phyloP scores from a whole-genome alignment of 441 rosid genomes.

The Hura crepitans region DNA sequence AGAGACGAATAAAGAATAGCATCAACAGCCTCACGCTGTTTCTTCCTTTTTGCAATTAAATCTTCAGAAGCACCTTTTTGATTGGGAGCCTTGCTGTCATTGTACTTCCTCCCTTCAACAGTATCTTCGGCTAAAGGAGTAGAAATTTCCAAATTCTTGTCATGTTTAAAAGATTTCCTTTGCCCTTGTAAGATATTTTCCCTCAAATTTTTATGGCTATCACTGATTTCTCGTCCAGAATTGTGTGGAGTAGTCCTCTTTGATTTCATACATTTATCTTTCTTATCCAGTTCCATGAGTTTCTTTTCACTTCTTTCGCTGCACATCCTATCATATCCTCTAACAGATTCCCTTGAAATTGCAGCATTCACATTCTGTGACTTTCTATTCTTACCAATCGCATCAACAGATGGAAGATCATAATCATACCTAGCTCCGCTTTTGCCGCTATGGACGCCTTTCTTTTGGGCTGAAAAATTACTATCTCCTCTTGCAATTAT shows the following conservation, averaged over 20 bases:
- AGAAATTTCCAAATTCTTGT: conserved; percentile 30
- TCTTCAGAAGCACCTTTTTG: conserved; percentile 41
- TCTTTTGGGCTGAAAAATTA: conserved; percentile 28
- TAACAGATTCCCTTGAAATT: conserved; percentile 19
- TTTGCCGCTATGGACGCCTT: conserved; percentile 31
- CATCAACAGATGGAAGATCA: conserved; percentile 32
- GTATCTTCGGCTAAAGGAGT: conserved; percentile 33
- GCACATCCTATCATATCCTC: conserved; percentile 30
- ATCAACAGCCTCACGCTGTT: conserved; percentile 83
- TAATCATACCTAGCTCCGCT: conserved; percentile 34
- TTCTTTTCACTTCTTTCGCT: conserved; percentile 32
- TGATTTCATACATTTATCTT: conserved; percentile 24
- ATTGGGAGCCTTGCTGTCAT: conserved; percentile 31
- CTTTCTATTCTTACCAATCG: conserved; percentile 28
- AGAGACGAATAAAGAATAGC: conserved; percentile 80
- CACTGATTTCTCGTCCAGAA: conserved; percentile 30
- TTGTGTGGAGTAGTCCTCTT: conserved; percentile 14
- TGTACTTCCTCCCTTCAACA: conserved; percentile 30
- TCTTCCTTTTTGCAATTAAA: conserved; percentile 58
- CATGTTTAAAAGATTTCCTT: conserved; percentile 36
- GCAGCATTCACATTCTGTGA: conserved; percentile 28
- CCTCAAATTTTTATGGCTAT: conserved; percentile 21
- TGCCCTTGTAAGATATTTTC: conserved; percentile 29
- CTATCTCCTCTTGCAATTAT: conserved; percentile 27
- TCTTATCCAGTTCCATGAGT: conserved; percentile 20